A percentile compares a stretch with the other conserved stretches of the same genome.
Conservation (phyloP, 352 stramenopile species). For the Halophytophthora polymorphica region DNA sequence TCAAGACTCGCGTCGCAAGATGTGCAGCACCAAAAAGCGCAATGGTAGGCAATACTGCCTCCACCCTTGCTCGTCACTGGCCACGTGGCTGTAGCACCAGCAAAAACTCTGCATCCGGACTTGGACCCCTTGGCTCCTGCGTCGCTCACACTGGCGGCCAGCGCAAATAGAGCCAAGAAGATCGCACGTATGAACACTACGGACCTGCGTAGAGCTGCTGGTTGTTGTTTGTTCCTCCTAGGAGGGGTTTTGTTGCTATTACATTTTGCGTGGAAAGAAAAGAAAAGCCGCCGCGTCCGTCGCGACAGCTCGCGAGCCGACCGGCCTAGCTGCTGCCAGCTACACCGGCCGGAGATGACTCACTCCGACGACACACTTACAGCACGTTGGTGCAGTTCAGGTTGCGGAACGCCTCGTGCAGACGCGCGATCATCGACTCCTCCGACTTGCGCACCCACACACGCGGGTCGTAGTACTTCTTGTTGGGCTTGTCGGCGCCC, state of each 20-base stretch:
- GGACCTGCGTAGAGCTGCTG: not conserved
- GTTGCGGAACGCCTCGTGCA: constrained; percentile 91
- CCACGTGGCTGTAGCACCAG: too few relatives aligned
- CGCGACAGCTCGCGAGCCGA: not conserved
- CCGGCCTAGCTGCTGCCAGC: constrained; percentile 9
- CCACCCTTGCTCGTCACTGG: too few relatives aligned
- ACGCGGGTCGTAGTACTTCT: constrained; percentile 99
- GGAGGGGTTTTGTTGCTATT: constrained; percentile 26
- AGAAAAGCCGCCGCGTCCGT: not conserved
- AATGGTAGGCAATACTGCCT: too few relatives aligned
- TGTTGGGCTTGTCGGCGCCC: constrained; percentile 97
- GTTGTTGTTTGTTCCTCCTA: constrained; percentile 1
- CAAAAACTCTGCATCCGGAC: too few relatives aligned
- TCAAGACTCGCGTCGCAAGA: too few relatives aligned
- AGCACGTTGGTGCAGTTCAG: constrained; percentile 69
- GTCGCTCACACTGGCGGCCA: too few relatives aligned
- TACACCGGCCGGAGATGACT: constrained; percentile 11
- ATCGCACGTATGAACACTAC: not conserved
- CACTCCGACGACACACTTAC: constrained; percentile 12
- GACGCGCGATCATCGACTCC: constrained; percentile 92
- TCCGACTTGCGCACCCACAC: constrained; percentile 97
- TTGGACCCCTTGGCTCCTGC: too few relatives aligned
- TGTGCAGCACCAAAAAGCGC: too few relatives aligned
- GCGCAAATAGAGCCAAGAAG: not conserved
- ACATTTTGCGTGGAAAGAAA: constrained; percentile 25